Evolutionary conservation across 345 rosid genomes (phyloP), one percentile per base, ranked within the genome.

Genomic region (Sisymbrium irio): DNA sequence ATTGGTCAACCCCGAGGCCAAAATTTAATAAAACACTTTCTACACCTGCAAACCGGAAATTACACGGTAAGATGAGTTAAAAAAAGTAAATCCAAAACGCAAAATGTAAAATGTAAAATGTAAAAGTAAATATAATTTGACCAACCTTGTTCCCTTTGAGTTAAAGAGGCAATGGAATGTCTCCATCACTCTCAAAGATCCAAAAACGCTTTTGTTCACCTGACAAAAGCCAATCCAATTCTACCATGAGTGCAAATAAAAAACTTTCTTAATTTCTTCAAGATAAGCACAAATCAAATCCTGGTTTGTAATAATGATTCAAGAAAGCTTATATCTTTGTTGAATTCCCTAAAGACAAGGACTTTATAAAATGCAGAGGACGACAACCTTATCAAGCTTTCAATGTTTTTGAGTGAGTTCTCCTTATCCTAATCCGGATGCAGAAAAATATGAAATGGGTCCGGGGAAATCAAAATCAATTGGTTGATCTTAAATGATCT

Each of bases 161-260:
- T 69, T 62, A 69, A 69, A 69, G 75, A 44, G 25, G 89, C 82
- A 83, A 87, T 41, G 97, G 82, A 79, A 80, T 76, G 94, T 88
- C 94, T 78, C 96, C 78, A 82, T 89, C 92, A 86, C 83, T 80
- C 91, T 76, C 65, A 85, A 69, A 77, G 78, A 80, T 78, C 76
- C 83, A 63, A 62, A 61, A 51, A 53, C 40, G 55, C 75, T 76
- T 76, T 46, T 27, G 27, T 55, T 75, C 63, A 69, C 79, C 79
- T 76, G 75, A 62, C 53, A 76, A 69, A 62, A 63, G 68, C 78
- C 75, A 69, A 62, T 5, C 58, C 75, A 80, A 72, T 72, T 71
- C 71, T 72, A 77, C 79, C 80, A 83, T 84, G 12, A 74, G 66
- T 65, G 14, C 7, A 30, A 53, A 27, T 7, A 7, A 8, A 18